Evolutionary conservation across 371 early-diverging fungal species (phyloP).

Genomic region (Lichtheimia corymbifera): DNA sequence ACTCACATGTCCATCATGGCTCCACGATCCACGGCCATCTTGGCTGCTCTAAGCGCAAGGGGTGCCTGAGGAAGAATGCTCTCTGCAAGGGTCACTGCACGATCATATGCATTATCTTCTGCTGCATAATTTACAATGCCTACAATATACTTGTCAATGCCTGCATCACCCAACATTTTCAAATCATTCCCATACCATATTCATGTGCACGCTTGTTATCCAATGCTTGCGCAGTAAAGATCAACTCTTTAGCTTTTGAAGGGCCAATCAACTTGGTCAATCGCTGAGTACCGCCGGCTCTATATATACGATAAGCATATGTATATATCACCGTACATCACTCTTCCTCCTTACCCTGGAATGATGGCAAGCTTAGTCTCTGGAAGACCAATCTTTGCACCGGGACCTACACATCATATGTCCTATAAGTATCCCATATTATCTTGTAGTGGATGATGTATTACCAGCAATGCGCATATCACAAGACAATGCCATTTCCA

Average conservation of each 20-base stretch:
- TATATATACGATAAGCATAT: slow-evolving; percentile 20
- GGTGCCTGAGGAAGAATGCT: slow-evolving; percentile 89
- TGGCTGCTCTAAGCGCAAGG: slow-evolving; percentile 87
- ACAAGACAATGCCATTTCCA: slow-evolving; percentile 92
- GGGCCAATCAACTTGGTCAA: slow-evolving; percentile 86
- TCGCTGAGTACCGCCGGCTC: slow-evolving; percentile 96
- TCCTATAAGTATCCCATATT: background rate
- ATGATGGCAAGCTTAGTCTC: slow-evolving; percentile 97
- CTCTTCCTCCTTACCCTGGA: slow-evolving; percentile 73
- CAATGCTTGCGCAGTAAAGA: slow-evolving; percentile 82
- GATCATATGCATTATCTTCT: slow-evolving; percentile 64
- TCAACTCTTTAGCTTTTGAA: slow-evolving; percentile 90
- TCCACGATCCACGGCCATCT: slow-evolving; percentile 84
- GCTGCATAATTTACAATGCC: slow-evolving; percentile 85
- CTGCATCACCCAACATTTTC: background rate
- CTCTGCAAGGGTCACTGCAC: slow-evolving; percentile 80
- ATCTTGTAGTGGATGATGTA: slow-evolving; percentile 5
- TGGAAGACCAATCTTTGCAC: slow-evolving; percentile 86
- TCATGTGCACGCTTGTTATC: slow-evolving; percentile 65
- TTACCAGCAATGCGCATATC: slow-evolving; percentile 88
- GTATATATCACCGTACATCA: background rate
- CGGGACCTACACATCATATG: slow-evolving; percentile 31
- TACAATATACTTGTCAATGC: slow-evolving; percentile 6
- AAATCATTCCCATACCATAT: slow-evolving; percentile 45
- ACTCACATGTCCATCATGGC: slow-evolving; percentile 80